phyloP scores from a whole-genome alignment of 208 protist genomes.

The Blastocrithidia nonstop region DNA sequence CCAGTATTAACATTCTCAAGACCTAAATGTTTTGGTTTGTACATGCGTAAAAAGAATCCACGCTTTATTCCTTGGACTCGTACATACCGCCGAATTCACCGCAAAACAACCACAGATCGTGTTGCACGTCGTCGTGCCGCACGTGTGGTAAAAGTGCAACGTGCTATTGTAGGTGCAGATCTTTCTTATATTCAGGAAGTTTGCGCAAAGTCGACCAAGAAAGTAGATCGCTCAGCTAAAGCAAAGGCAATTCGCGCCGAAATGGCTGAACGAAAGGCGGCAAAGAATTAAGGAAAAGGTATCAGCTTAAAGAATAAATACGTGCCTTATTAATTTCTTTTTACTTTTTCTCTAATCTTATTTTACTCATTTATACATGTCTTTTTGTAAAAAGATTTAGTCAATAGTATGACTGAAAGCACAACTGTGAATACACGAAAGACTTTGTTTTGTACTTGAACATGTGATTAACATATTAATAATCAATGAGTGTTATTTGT shows the following conservation, averaged over 20 bases:
- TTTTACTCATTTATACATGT: neutral
- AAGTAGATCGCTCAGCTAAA: slow-evolving; percentile 80
- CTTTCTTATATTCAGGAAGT: slow-evolving; percentile 82
- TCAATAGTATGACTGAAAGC: too few species aligned
- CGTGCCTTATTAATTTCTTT: neutral
- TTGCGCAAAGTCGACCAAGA: slow-evolving; percentile 43
- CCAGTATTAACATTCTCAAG: slow-evolving; percentile 86
- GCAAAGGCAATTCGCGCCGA: slow-evolving; percentile 77
- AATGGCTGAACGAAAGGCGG: slow-evolving; percentile 81
- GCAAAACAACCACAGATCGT: slow-evolving; percentile 82
- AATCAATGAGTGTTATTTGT: too few species aligned
- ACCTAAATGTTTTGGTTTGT: slow-evolving; percentile 83
- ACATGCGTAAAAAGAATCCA: slow-evolving; percentile 92
- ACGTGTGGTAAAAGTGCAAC: slow-evolving; percentile 51
- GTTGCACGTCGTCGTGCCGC: slow-evolving; percentile 66
- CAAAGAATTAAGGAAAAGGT: slow-evolving; percentile 68
- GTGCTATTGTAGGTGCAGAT: slow-evolving; percentile 79
- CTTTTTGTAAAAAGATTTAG: neutral
- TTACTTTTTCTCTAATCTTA: neutral
- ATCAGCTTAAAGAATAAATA: neutral
- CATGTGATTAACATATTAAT: too few species aligned
- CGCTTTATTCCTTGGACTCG: slow-evolving; percentile 86
- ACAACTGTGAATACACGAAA: too few species aligned
- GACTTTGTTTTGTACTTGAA: too few species aligned
- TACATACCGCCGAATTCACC: slow-evolving; percentile 87